Conservation (phyloP, 441 rosid genomes). For the Populus trichocarpa region DNA sequence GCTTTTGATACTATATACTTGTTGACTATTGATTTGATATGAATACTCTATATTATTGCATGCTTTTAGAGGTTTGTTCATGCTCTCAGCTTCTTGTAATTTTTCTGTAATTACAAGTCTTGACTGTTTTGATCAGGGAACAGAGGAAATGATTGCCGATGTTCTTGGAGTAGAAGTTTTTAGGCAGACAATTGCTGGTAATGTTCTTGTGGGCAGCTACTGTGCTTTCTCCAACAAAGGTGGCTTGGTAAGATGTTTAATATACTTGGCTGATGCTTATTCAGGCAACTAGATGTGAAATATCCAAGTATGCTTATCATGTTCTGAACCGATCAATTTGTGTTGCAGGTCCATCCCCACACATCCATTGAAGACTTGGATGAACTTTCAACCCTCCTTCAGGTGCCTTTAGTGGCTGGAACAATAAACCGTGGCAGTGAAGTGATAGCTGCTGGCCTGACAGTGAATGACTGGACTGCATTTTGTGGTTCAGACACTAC, state of each 20-base stretch:
- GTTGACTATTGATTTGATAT: too few relatives aligned
- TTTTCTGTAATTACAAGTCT: neutral
- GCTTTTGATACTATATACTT: too few relatives aligned
- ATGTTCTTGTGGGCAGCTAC: slow-evolving; percentile 80
- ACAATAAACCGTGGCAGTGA: slow-evolving; percentile 93
- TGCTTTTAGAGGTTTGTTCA: too few relatives aligned
- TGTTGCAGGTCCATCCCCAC: slow-evolving; percentile 75
- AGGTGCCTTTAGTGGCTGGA: slow-evolving; percentile 88
- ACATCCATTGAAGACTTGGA: slow-evolving; percentile 85
- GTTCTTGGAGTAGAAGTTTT: slow-evolving; percentile 90
- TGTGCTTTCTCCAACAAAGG: slow-evolving; percentile 79
- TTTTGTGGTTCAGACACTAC: slow-evolving; percentile 93
- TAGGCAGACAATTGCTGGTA: slow-evolving; percentile 91
- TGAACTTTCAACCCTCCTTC: slow-evolving; percentile 90
- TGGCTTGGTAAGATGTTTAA: slow-evolving; percentile 54
- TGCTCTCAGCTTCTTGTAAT: neutral
- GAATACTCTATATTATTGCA: too few relatives aligned
- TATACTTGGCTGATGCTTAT: neutral
- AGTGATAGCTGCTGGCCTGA: slow-evolving; percentile 79
- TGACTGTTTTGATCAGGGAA: slow-evolving; percentile 38
- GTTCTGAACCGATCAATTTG: neutral
- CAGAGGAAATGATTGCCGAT: slow-evolving; percentile 81
- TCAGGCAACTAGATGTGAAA: neutral
- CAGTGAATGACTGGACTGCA: slow-evolving; percentile 86
- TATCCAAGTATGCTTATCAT: neutral